Conservation (phyloP, 2,329 filamentous ascomycete genomes). For the Epichloe amarillans region DNA sequence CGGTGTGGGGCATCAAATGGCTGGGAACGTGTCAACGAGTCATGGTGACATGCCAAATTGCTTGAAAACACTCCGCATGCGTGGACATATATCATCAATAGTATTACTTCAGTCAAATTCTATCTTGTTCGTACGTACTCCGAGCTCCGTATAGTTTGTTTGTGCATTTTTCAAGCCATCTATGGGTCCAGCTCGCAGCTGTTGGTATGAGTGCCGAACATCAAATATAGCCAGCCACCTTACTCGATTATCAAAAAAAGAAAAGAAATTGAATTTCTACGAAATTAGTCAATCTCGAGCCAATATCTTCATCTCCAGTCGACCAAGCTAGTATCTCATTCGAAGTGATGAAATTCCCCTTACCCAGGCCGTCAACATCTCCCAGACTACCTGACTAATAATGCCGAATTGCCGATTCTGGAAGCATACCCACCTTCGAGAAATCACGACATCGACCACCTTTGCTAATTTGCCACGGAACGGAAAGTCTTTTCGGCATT, state of each 20-base stretch:
- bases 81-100: too few species aligned
- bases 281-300: background rate
- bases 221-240: too few species aligned
- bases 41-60: background rate
- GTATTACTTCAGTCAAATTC: too few species aligned
- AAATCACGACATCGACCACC: constrained; percentile 5
- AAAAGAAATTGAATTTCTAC: too few species aligned
- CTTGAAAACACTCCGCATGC: too few species aligned
- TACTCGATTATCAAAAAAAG: too few species aligned
- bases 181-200: too few species aligned
- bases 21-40: background rate
- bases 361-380: background rate
- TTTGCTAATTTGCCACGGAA: background rate
- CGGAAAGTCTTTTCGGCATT: background rate
- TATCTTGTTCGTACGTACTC: too few species aligned
- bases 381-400: constrained; percentile 3
- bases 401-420: constrained; percentile 3
- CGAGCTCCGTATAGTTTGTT: too few species aligned
- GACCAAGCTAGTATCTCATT: background rate
- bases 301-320: too few species aligned
- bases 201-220: too few species aligned
- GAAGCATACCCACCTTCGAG: constrained; percentile 3
- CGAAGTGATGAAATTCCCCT: background rate
- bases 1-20: background rate
- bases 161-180: too few species aligned